These are phyloP conservation scores for Ogataea pilisensis DNA, from an alignment of 805 yeast species.

Conservation along the genomic window DNA sequence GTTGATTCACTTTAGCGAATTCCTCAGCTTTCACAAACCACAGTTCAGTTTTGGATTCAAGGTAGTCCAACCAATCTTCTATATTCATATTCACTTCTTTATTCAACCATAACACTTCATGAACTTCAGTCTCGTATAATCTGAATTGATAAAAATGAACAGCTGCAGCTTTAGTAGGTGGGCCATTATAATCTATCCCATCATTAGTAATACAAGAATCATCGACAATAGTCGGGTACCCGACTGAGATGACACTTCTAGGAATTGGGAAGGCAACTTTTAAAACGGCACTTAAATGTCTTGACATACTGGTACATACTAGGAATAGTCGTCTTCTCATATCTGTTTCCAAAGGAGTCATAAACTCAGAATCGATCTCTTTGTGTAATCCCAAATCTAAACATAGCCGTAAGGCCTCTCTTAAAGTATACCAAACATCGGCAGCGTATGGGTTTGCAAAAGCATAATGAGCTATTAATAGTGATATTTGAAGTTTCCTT, in stretches of 20 bases:
- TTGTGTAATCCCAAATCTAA: constrained; percentile 13
- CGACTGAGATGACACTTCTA: constrained; percentile 6
- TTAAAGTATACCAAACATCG: constrained; percentile 11
- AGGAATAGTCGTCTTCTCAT: constrained; percentile 8
- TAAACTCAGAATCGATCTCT: constrained; percentile 4
- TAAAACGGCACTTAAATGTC: constrained; percentile 12
- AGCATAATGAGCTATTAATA: constrained; percentile 15
- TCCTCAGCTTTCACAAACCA: constrained; percentile 16
- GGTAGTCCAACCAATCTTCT: constrained; percentile 9
- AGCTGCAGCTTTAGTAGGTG: constrained; percentile 15
- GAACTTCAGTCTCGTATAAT: constrained; percentile 12
- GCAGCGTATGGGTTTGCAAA: constrained; percentile 18
- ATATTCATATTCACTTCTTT: constrained; percentile 5
- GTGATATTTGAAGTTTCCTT: constrained; percentile 7
- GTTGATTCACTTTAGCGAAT: constrained; percentile 14
- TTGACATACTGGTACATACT: constrained; percentile 10
- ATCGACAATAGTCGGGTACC: constrained; percentile 11
- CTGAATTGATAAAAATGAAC: constrained; percentile 14
- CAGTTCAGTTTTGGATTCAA: constrained; percentile 11
- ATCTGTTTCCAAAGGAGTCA: constrained; percentile 8
- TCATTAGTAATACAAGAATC: constrained; percentile 11
- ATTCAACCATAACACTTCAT: constrained; percentile 14
- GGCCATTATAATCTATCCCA: constrained; percentile 10
- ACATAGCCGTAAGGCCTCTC: constrained; percentile 11
- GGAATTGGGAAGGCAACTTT: constrained; percentile 12